Base-by-base conservation (phyloP, 768 basidiomycete species). In the Kwoniella bestiolae region DNA sequence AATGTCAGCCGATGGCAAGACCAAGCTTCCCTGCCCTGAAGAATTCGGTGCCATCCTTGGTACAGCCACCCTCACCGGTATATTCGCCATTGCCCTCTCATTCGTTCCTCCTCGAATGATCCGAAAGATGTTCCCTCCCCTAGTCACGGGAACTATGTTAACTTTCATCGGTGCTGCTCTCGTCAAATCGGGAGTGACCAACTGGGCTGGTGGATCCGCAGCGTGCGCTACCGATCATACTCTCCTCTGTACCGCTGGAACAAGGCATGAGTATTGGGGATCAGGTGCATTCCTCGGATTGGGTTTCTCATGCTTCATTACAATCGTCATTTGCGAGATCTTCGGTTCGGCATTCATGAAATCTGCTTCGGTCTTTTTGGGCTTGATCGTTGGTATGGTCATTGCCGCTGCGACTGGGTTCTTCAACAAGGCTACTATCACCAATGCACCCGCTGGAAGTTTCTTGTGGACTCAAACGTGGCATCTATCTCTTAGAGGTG, bases 11-110 rank as follows among this genome's bases (percentile, higher is more conserved):
- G 69, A 73, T 34, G 71, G 74, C 8, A 51, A 56, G 35, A 65
- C 61, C 28, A 73, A 73, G 51, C 56, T 71, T 0, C 67, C 74
- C 1, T 75, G 74, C 35, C 69, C 67, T 3, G 64, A 69, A 18
- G 72, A 68, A 12, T 75, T 67, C 56, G 74, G 69, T 31, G 73
- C 74, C 11, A 58, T 75, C 31, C 63, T 75, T 34, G 71, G 71
- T 12, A 70, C 69, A 0, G 66, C 71, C 1, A 51, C 50, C 3
- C 8, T 55, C 11, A 72, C 72, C 63, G 69, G 64, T 45, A 1
- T 71, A 25, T 63, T 68, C 50, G 74, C 71, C 14, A 67, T 75
- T 51, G 51, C 56, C 21, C 49, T 75, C 2, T 45, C 71, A 4
- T 75, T 75, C 44, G 60, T 70, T 2, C 71, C 74, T 9, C 67